Base-by-base conservation (phyloP, 805 yeast genomes). In the Dipodascopsis uninucleata region DNA sequence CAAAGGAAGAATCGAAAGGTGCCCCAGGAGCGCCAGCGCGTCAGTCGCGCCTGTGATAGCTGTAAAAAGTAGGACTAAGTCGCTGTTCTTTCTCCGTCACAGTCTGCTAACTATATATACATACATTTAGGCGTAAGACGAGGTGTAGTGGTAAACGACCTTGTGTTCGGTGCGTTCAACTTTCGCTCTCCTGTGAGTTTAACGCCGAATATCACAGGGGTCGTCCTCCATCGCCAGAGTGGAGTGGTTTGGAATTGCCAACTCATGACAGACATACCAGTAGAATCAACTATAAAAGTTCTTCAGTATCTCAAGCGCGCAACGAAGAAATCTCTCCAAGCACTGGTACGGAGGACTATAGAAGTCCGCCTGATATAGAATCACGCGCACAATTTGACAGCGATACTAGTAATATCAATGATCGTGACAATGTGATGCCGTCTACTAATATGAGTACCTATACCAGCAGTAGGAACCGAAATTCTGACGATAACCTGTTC, bases 161-260 rank as follows among this genome's bases (percentile, higher is more conserved):
- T 1, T 46, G 50, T 20, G 39, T 32, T 4, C 42, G 50, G 4
- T 46, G 50, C 35, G 50, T 41, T 3, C 43, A 37, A 8, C 39
- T 36, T 2, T n/a, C 40, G 4, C 36, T 46, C 5, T n/a, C 33
- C 9, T 46, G 50, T 36, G 41, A 41, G 12, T 46, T 46, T 31
- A 35, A 23, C 9, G 50, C 50, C 2, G 50, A 46, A 35, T 46
- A 46, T 21, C 50, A 46, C 21, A 42, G 50, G 17, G 50, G 50
- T 9, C 28, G 47, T 31, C 50, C 50, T 2, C 50, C 50, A 9
- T 41, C 43, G 3, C 50, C 50, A 5, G 47, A 41, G 28, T 36
- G 39, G 39, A 28, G 24, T 14, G 17, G 40, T 7, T 8, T 34
- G 7, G 28, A 8, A 24, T n/a, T 10, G 16, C 10, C 26, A 6